These are phyloP conservation scores for Pyracantha coccinea DNA, from an alignment of 331 rosid genomes.

Conservation along the genomic window DNA sequence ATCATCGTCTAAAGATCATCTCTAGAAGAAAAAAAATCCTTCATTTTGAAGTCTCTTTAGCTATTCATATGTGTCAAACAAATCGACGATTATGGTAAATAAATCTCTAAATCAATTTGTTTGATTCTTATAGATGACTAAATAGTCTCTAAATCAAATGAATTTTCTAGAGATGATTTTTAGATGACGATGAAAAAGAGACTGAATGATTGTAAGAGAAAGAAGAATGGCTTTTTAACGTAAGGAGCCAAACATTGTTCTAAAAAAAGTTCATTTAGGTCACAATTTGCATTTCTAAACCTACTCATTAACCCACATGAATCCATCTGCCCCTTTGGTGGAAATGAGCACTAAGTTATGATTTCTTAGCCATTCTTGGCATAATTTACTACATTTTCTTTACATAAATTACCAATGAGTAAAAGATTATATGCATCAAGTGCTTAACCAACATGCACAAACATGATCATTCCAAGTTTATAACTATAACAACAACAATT, in stretches of 20 bases:
- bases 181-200: too few species aligned
- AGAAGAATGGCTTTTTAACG: too few species aligned
- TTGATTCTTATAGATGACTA: neutral
- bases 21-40: too few species aligned
- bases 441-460: slow-evolving; percentile 14
- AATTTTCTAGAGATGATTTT: too few species aligned
- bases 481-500: neutral
- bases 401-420: neutral
- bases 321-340: slow-evolving; percentile 12
- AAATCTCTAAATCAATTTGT: neutral
- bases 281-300: slow-evolving; percentile 19
- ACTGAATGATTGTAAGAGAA: too few species aligned
- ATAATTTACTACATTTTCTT: slow-evolving; percentile 14
- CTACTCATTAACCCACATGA: slow-evolving; percentile 53
- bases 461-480: slow-evolving; percentile 5
- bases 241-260: neutral
- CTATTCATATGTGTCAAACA: too few species aligned
- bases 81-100: too few species aligned
- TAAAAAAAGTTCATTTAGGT: slow-evolving; percentile 20
- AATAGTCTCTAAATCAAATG: neutral
- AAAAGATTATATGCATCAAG: slow-evolving; percentile 20
- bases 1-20: too few species aligned
- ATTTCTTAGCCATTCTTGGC: too few species aligned
- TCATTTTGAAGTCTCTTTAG: too few species aligned
- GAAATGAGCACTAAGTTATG: neutral